Base-by-base conservation (phyloP, 257 asterid genomes). In the Fraxinus quadrangulata region DNA sequence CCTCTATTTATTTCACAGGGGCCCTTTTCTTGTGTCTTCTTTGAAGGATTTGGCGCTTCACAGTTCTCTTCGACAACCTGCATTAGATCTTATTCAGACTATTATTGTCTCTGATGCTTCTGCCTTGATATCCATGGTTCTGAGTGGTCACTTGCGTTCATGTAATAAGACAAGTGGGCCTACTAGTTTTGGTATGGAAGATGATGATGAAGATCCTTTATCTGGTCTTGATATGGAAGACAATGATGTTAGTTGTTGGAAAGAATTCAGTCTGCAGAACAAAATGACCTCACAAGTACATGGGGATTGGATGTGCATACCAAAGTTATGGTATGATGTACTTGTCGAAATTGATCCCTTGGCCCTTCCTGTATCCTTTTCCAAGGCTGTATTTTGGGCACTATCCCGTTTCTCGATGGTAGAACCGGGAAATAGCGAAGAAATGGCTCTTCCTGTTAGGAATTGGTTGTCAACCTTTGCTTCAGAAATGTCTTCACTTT, bases 301-400 rank as follows among this genome's bases (percentile, higher is more conserved):
- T 81, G 93, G 85, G 86, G 88, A 80, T 75, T 95, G 99, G 99
- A 88, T 95, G 97, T 95, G 99, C 86, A 88, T 87, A 81, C 99
- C 99, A 34, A 93, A 91, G 97, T 85, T 95, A 88, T 95, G 99
- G 99, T 90, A 85, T 86, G 97, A 91, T 84, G 97, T 93, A 76
- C 86, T 95, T 74, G 96, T 90, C 85, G 97, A 92, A 83, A 87
- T 87, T 56, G 97, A 92, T 83, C 97, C 94, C 9, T 68, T 77
- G 80, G 70, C 86, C 45, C 94, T 95, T 70, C 99, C 99, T 45
- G 59, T 88, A 77, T 86, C 97, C 71, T 93, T 95, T 77, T 84
- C 94, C 77, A 95, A 95, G 87, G 91, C 97, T 78, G 97, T 90
- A 49, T 84, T 95, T 79, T 95, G 98, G 99, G 93, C 94, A 28